Percentiles rank a stretch among this genome's conserved stretches.
These are phyloP conservation scores for Paspalum vaginatum DNA, from an alignment of 176 grass and related monocot genomes.

Conservation along the genomic window DNA sequence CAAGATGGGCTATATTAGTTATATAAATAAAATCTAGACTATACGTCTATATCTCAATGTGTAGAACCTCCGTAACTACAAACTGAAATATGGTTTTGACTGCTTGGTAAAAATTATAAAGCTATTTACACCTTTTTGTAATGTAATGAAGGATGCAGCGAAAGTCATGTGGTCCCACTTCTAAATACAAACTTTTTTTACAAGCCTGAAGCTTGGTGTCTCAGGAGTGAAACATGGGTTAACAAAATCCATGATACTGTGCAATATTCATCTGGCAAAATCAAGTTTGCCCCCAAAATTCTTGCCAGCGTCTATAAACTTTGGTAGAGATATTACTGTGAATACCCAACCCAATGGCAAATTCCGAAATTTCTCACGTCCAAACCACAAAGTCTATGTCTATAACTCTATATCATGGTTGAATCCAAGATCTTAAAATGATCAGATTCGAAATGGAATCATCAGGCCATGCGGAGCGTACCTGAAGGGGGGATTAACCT, in stretches of 20 bases:
- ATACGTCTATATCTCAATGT: not conserved
- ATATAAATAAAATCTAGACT: not conserved
- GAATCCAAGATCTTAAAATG: not conserved
- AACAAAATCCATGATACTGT: not conserved
- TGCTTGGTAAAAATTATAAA: not conserved
- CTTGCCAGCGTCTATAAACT: not conserved
- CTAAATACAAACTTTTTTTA: not conserved
- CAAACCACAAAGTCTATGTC: no score
- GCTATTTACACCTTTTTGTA: not conserved
- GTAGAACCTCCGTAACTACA: not conserved
- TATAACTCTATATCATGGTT: not conserved
- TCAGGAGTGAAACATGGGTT: not conserved
- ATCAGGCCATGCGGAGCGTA: not conserved
- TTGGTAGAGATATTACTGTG: no score
- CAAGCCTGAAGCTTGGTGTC: not conserved
- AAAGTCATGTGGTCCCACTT: not conserved
- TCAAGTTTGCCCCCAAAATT: not conserved
- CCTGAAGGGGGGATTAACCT: not conserved
- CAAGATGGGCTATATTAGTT: not conserved
- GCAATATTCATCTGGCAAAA: not conserved
- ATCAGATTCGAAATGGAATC: not conserved
- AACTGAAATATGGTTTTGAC: not conserved
- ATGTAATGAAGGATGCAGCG: not conserved
- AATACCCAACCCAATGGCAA: no score
- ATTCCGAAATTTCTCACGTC: no score